Percentiles rank a stretch among this genome's conserved stretches.
These are phyloP conservation scores for Colletotrichum sp. DNA, from an alignment of 2,329 filamentous ascomycete genomes.

Conservation along the genomic window DNA sequence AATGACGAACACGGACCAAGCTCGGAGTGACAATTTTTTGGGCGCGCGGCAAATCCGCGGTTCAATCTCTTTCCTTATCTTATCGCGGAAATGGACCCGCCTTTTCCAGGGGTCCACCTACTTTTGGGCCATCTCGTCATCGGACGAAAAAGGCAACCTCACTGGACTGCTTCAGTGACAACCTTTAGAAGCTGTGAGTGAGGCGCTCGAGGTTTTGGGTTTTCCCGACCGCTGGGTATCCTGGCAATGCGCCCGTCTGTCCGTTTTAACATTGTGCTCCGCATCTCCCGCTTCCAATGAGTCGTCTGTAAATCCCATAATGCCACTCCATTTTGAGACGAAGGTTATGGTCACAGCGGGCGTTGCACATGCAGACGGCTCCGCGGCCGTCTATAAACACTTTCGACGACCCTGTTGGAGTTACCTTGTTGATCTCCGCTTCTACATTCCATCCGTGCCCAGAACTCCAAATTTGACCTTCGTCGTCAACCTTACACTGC, in stretches of 20 bases:
- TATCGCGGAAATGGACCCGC: not conserved
- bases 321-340: not conserved
- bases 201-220: not conserved
- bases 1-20: not conserved
- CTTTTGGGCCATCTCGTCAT: not conserved
- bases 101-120: not conserved
- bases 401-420: not conserved
- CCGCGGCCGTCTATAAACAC: not conserved
- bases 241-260: not conserved
- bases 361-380: not conserved
- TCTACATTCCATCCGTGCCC: no score
- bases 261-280: no score
- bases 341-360: not conserved
- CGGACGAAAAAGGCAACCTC: not conserved
- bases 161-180: not conserved
- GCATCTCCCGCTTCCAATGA: not conserved
- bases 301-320: not conserved
- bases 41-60: not conserved
- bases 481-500: not conserved
- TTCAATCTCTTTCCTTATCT: not conserved
- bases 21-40: not conserved
- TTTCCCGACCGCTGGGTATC: not conserved
- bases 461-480: no score
- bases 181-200: no score
- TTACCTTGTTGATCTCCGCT: no score